phyloP scores from a whole-genome alignment of 495 filamentous ascomycete genomes.

The Daldinia grandis region DNA sequence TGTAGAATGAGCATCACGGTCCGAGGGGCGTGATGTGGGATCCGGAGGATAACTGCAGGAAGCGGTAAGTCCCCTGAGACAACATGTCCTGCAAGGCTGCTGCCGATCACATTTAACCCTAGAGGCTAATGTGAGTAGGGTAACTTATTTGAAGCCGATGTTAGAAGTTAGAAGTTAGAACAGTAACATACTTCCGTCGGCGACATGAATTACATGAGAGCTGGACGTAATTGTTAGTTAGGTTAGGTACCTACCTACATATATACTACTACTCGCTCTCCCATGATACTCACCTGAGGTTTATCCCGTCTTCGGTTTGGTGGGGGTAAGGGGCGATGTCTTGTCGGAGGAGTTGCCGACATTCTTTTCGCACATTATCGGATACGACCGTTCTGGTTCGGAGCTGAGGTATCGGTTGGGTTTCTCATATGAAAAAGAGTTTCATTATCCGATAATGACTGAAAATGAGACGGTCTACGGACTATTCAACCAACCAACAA shows the following conservation, averaged over 20 bases:
- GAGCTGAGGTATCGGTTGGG: not conserved
- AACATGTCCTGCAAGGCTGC: conserved; percentile 47
- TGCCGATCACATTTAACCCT: conserved; percentile 45
- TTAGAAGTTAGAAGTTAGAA: no score
- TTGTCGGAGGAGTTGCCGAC: conserved; percentile 23
- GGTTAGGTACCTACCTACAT: no score
- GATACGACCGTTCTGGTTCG: not conserved
- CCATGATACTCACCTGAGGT: conserved; percentile 26
- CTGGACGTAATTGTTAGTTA: not conserved
- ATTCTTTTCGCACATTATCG: conserved; percentile 22
- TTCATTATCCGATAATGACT: not conserved
- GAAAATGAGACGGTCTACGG: not conserved
- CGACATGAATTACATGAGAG: conserved; percentile 48
- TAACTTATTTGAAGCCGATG: not conserved
- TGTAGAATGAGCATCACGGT: conserved; percentile 26
- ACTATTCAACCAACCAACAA: not conserved
- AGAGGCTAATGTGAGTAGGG: conserved; percentile 1
- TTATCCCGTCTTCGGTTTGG: conserved; percentile 46
- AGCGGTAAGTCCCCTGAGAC: conserved; percentile 40
- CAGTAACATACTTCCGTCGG: conserved; percentile 42
- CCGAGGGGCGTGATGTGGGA: conserved; percentile 17
- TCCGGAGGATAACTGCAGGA: conserved; percentile 46
- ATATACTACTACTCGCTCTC: not conserved
- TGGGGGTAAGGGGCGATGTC: conserved; percentile 38
- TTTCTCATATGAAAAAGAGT: not conserved